These are phyloP conservation scores for Penicillium digitatum DNA, from an alignment of 2,329 filamentous ascomycete species.

Conservation along the genomic window DNA sequence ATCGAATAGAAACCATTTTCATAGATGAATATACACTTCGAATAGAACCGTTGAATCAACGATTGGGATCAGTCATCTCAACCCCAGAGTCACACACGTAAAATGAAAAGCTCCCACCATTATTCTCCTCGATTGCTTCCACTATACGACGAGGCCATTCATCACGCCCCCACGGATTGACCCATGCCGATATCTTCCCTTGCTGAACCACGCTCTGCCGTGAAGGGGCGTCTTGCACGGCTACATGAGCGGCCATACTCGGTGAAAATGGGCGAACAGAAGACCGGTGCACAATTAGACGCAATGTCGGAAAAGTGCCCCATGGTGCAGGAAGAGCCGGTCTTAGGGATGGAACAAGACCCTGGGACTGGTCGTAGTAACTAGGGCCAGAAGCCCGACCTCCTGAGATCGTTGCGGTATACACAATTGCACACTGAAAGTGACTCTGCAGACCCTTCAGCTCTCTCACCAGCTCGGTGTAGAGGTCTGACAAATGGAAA, in stretches of 20 bases:
- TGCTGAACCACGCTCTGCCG: slow-evolving; percentile 35
- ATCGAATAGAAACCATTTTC: not conserved
- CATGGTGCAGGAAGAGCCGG: slow-evolving; percentile 38
- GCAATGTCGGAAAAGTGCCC: slow-evolving; percentile 37
- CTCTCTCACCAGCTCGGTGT: slow-evolving; percentile 27
- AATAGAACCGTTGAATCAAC: slow-evolving; percentile 1
- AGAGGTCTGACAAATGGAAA: slow-evolving; percentile 33
- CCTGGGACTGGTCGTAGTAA: slow-evolving; percentile 16
- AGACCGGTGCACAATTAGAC: slow-evolving; percentile 37
- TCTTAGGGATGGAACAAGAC: slow-evolving; percentile 28
- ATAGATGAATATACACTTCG: not conserved
- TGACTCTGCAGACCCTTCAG: slow-evolving; percentile 36
- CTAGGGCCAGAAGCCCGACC: slow-evolving; percentile 13
- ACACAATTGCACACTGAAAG: slow-evolving; percentile 41
- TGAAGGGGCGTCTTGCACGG: slow-evolving; percentile 32
- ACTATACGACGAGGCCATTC: slow-evolving; percentile 34
- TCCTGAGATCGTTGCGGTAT: slow-evolving; percentile 32
- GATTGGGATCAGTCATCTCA: slow-evolving; percentile 12
- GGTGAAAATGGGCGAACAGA: slow-evolving; percentile 36
- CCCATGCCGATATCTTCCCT: slow-evolving; percentile 36
- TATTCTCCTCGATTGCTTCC: slow-evolving; percentile 26
- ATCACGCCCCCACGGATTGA: slow-evolving; percentile 36
- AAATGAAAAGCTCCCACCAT: slow-evolving; percentile 33
- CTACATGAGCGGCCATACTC: slow-evolving; percentile 32
- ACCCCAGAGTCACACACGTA: slow-evolving; percentile 27